Percentiles rank a stretch among this genome's conserved stretches.
Evolutionary conservation across 148 eudicot species (phyloP).

Genomic region (Suaeda aralocaspica): DNA sequence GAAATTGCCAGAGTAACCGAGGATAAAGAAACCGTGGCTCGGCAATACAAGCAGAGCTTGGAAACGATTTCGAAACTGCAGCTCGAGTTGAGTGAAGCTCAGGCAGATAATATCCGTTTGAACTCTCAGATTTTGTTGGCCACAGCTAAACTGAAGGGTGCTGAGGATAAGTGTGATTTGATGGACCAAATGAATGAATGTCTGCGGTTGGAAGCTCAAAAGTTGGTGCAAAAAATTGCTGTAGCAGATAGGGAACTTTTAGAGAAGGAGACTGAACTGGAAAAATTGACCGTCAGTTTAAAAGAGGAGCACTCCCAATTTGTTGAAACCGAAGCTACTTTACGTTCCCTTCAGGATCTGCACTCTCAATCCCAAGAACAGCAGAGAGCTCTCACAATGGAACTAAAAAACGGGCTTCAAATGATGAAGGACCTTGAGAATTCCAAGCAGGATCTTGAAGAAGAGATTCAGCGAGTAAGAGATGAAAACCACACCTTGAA

Average conservation of each 20-base stretch:
- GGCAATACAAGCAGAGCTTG: constrained; percentile 51
- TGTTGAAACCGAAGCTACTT: constrained; percentile 62
- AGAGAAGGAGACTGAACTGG: constrained; percentile 59
- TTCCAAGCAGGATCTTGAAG: constrained; percentile 56
- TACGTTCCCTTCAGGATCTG: constrained; percentile 48
- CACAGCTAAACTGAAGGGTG: constrained; percentile 46
- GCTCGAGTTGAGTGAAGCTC: constrained; percentile 47
- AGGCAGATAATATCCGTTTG: constrained; percentile 50
- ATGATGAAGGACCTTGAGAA: constrained; percentile 60
- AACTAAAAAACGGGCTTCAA: constrained; percentile 68
- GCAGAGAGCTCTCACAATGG: constrained; percentile 65
- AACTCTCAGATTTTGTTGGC: constrained; percentile 43
- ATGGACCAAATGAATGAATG: constrained; percentile 59
- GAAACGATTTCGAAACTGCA: constrained; percentile 58
- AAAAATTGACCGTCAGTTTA: constrained; percentile 47
- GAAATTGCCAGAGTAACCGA: constrained; percentile 43
- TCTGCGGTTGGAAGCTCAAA: constrained; percentile 58
- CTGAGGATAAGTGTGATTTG: constrained; percentile 50
- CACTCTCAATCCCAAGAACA: constrained; percentile 74
- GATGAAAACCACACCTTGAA: constrained; percentile 59
- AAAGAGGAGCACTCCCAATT: constrained; percentile 56
- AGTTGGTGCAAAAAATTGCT: constrained; percentile 47
- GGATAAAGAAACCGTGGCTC: constrained; percentile 51
- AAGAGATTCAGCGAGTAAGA: constrained; percentile 44
- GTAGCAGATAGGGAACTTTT: constrained; percentile 60